Conservation (phyloP, 2,329 filamentous ascomycete genomes). For the Aspergillus nomiae region DNA sequence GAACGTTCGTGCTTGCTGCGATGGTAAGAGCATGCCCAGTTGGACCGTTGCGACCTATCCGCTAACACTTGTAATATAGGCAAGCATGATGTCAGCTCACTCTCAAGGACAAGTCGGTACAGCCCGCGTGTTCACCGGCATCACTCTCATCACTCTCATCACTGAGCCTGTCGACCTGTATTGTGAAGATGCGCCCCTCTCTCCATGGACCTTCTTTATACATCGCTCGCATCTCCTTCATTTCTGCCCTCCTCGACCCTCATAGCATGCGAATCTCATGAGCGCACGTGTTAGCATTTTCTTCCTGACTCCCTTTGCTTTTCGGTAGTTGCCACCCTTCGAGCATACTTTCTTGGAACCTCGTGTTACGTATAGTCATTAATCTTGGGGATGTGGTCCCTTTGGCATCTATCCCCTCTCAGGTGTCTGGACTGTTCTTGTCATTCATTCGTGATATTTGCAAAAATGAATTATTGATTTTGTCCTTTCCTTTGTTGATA, state of each 20-base stretch:
- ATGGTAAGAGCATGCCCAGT: constrained; percentile 67
- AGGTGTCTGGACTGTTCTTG: constrained; percentile 14
- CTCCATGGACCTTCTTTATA: constrained; percentile 18
- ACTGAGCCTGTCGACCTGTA: constrained; percentile 20
- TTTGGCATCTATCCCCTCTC: constrained; percentile 16
- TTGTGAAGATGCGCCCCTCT: background rate
- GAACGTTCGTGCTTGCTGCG: constrained; percentile 95
- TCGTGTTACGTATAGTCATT: constrained; percentile 10
- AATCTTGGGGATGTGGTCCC: constrained; percentile 11
- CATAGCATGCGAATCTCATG: constrained; percentile 16
- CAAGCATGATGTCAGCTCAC: constrained; percentile 68
- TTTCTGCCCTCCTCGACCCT: constrained; percentile 4
- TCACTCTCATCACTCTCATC: constrained; percentile 42
- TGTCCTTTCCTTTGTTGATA: constrained; percentile 25
- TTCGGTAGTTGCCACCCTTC: background rate
- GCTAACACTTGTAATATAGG: constrained; percentile 47
- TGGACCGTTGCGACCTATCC: background rate
- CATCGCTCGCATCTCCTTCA: constrained; percentile 6
- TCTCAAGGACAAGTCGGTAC: constrained; percentile 44
- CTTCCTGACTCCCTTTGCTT: constrained; percentile 1
- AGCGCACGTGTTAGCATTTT: constrained; percentile 16
- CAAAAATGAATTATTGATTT: constrained; percentile 19
- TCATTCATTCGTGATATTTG: constrained; percentile 20
- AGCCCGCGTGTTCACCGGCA: constrained; percentile 42
- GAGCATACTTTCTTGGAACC: background rate